A percentile compares a stretch with the other conserved stretches of the same genome.
Conservation (phyloP, 495 filamentous ascomycete species). For the Aspergillus ostianus region DNA sequence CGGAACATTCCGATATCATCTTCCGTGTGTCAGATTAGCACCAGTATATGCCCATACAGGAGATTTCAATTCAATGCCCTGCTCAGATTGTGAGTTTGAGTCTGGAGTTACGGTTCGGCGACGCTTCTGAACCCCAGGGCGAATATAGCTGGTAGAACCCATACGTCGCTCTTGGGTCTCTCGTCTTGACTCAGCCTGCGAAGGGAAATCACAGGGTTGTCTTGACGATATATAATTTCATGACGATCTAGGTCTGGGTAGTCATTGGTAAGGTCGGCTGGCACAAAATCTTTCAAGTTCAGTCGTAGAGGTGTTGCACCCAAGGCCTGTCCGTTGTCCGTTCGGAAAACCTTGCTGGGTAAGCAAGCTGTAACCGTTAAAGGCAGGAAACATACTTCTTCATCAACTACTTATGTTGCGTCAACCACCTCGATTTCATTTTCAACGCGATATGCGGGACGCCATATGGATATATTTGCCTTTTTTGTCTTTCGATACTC, state of each 20-base stretch:
- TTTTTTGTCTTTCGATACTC: slow-evolving; percentile 23
- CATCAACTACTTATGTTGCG: slow-evolving; percentile 8
- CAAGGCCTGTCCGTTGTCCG: slow-evolving; percentile 11
- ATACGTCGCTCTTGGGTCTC: slow-evolving; percentile 7
- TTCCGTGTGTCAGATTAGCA: not conserved
- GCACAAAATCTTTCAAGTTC: slow-evolving; percentile 12
- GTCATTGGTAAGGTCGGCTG: slow-evolving; percentile 6
- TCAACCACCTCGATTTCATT: slow-evolving; percentile 14
- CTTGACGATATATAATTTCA: slow-evolving; percentile 18
- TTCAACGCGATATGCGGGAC: slow-evolving; percentile 10
- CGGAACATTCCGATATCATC: slow-evolving; percentile 4
- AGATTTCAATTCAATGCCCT: not conserved
- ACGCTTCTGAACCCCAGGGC: slow-evolving; percentile 14
- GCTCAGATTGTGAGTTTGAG: not conserved
- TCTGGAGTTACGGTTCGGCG: slow-evolving; percentile 18
- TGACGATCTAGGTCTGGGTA: slow-evolving; percentile 11
- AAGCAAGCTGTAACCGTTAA: not conserved
- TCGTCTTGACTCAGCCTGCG: slow-evolving; percentile 10
- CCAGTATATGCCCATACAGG: not conserved
- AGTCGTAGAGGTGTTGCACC: slow-evolving; percentile 11
- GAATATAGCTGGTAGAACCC: slow-evolving; percentile 11
- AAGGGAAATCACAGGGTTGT: slow-evolving; percentile 20
- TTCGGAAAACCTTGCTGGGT: slow-evolving; percentile 15
- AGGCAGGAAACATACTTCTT: slow-evolving; percentile 7
- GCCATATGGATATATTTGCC: slow-evolving; percentile 20